Base-by-base conservation (phyloP, 2,329 filamentous ascomycete species). In the Trichothecium roseum region DNA sequence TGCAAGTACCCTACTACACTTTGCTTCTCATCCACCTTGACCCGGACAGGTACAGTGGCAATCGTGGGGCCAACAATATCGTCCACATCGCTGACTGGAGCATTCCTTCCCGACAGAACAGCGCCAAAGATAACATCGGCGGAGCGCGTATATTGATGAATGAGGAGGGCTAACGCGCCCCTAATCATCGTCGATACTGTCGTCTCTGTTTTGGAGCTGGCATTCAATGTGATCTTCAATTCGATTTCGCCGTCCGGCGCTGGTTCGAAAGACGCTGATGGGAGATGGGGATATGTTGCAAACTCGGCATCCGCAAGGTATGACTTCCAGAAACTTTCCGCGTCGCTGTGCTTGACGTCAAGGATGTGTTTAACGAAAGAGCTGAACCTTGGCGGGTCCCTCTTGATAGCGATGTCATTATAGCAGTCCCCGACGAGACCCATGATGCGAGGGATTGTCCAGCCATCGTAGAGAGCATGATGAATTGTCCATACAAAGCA, bases 31-130 rank as follows among this genome's bases (percentile, higher is more conserved):
- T 42, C 26, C 4, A 50, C 16, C 3, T 20, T 29, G 4, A 51
- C 32, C 10, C 51, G 42, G 2, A 53, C 32, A 7, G 54, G 54
- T 0, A 57, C 41, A 3, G 51, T 54, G 13, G 49, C 46, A 18
- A 59, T 53, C 1, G 49, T 49, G 4, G 54, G 54, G 1, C 51
- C 54, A 4, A 44, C 36, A 4, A 56, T 47, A 2, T 43, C 37
- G 6, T 47, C 45, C 1, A 57, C 42, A 6, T 45, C 48, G 2
- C 29, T 22, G 2, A 59, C 35, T 2, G 45, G 40, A 5, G 49
- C 46, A 9, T 49, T 44, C 2, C 54, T 47, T 8, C 55, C 55
- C 1, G 47, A 49, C 1, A 52, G 37, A 1, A 47, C 46, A 7
- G 41, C 40, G 1, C 51, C 54, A 30, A 55, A 56, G 1, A 46